A percentile compares a stretch with the other conserved stretches of the same genome.
Conservation (phyloP, 305 asterid genomes). For the Fraxinus platypoda region DNA sequence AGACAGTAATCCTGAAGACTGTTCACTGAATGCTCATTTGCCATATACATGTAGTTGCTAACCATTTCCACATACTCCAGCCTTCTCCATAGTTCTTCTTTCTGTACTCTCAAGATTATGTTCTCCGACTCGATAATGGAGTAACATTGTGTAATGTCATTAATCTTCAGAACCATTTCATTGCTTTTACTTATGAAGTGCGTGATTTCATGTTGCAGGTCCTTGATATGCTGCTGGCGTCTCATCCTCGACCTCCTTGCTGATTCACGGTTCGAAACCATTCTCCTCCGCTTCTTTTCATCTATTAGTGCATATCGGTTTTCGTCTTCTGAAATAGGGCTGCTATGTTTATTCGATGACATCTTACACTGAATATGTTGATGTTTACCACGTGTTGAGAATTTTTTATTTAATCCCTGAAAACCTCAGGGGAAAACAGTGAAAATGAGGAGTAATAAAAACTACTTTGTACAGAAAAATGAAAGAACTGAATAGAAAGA, state of each 20-base stretch:
- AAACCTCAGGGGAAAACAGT: not conserved
- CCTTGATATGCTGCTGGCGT: slow-evolving; percentile 48
- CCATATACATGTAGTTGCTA: not conserved
- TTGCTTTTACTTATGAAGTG: slow-evolving; percentile 21
- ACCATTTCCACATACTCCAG: not conserved
- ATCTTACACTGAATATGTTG: slow-evolving; percentile 11
- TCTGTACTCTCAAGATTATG: not conserved
- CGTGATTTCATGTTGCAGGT: slow-evolving; percentile 42
- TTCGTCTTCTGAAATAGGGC: slow-evolving; percentile 33
- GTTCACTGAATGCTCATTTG: not conserved
- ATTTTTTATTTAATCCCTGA: not conserved
- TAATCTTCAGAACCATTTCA: slow-evolving; percentile 24
- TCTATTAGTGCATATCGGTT: slow-evolving; percentile 25
- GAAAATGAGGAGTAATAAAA: not conserved
- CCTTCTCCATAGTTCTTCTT: not conserved
- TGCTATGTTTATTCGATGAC: slow-evolving; percentile 32
- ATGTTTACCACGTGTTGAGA: not conserved
- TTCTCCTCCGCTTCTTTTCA: slow-evolving; percentile 61
- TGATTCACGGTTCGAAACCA: slow-evolving; percentile 58
- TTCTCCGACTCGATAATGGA: not conserved
- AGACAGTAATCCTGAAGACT: not conserved
- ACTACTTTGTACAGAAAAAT: not conserved
- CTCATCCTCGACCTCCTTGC: slow-evolving; percentile 59
- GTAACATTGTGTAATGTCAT: slow-evolving; percentile 22
- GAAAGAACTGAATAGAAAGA: not conserved